Conservation (phyloP, 768 basidiomycete genomes). For the Lactifluus hygrophoroides region DNA sequence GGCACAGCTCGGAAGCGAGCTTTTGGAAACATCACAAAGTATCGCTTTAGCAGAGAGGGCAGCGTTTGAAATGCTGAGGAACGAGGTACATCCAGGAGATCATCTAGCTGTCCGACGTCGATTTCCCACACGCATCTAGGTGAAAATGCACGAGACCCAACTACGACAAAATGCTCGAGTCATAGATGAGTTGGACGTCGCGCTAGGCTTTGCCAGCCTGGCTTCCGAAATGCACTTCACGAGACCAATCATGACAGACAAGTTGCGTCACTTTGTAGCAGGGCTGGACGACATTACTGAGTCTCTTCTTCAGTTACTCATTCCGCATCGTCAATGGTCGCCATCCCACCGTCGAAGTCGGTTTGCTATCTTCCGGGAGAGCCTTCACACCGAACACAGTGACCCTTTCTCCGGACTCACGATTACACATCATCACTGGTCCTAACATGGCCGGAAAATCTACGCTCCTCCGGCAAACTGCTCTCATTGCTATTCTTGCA, state of each 20-base stretch:
- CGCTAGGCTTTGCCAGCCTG: conserved; percentile 69
- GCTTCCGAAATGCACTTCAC: conserved; percentile 73
- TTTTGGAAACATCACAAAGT: conserved; percentile 46
- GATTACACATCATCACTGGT: conserved; percentile 81
- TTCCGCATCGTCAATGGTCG: conserved; percentile 73
- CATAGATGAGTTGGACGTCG: conserved; percentile 83
- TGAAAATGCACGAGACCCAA: conserved; percentile 44
- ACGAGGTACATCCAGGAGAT: conserved; percentile 40
- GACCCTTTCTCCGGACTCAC: conserved; percentile 46
- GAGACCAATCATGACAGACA: conserved; percentile 56
- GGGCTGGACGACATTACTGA: background rate
- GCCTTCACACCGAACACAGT: conserved; percentile 82
- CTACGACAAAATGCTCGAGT: conserved; percentile 71
- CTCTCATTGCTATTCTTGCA: conserved; percentile 81
- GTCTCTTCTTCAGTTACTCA: conserved; percentile 21
- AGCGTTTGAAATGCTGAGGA: conserved; percentile 60
- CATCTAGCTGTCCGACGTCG: background rate
- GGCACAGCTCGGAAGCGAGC: conserved; percentile 63
- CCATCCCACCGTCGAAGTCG: conserved; percentile 90
- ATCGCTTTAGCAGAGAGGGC: conserved; percentile 57
- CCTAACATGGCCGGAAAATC: conserved; percentile 97
- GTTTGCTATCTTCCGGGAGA: conserved; percentile 63
- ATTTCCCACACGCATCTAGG: conserved; percentile 34
- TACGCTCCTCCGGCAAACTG: conserved; percentile 85
- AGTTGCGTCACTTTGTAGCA: conserved; percentile 38